Conservation (phyloP, 768 basidiomycete species). For the Filobasidium wieringae region DNA sequence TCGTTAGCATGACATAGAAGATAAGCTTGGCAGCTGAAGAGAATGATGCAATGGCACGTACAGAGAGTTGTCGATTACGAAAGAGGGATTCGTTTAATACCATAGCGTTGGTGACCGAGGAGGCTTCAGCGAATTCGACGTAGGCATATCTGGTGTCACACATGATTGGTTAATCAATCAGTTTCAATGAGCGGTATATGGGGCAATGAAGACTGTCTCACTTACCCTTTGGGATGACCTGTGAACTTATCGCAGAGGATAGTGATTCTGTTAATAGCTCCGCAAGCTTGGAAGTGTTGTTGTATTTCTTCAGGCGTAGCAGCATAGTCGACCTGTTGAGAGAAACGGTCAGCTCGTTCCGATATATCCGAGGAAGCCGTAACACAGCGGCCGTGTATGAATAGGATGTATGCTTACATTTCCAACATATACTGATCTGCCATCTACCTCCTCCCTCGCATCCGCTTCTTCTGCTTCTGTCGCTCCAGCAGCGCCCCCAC, state of each 20-base stretch:
- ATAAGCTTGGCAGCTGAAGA: not conserved
- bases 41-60: constrained; percentile 36
- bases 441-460: constrained; percentile 67
- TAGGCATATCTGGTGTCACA: constrained; percentile 67
- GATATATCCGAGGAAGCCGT: not conserved
- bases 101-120: constrained; percentile 77
- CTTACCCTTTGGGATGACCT: constrained; percentile 93
- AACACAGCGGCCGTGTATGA: not conserved
- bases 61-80: constrained; percentile 84
- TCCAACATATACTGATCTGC: constrained; percentile 83
- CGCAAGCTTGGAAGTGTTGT: constrained; percentile 90
- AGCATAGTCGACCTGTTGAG: constrained; percentile 77
- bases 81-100: constrained; percentile 95
- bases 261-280: constrained; percentile 95
- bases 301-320: constrained; percentile 98
- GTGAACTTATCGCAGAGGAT: constrained; percentile 99
- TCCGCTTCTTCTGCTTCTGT: constrained; percentile 59
- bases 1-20: not conserved
- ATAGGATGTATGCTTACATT: constrained; percentile 54
- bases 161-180: not conserved
- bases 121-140: constrained; percentile 92
- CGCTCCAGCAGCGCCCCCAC: constrained; percentile 33
- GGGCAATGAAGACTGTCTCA: not conserved
- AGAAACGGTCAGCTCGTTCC: not conserved
- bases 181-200: not conserved